A percentile compares a stretch with the other conserved stretches of the same genome.
These are phyloP conservation scores for Pulveroboletus sp. DNA, from an alignment of 768 basidiomycete genomes.

Conservation along the genomic window DNA sequence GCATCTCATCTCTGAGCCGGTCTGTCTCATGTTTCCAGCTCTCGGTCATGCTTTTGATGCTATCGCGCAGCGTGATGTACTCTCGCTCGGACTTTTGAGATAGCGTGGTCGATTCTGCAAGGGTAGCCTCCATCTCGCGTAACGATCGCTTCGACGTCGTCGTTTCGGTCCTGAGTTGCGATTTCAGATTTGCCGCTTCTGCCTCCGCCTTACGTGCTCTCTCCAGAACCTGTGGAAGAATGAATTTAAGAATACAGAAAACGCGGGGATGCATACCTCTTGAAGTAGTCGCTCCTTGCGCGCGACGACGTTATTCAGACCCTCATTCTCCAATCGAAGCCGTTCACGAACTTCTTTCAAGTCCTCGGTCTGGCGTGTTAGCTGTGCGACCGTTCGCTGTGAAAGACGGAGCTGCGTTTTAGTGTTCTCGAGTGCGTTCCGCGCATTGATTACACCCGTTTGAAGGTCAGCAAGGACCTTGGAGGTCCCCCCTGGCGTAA, in stretches of 20 bases:
- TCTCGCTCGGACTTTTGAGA: conserved; percentile 81
- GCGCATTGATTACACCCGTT: conserved; percentile 72
- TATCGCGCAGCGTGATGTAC: conserved; percentile 73
- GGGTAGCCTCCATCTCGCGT: conserved; percentile 73
- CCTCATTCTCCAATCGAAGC: conserved; percentile 79
- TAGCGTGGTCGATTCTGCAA: conserved; percentile 69
- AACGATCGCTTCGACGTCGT: conserved; percentile 67
- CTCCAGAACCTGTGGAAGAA: conserved; percentile 55
- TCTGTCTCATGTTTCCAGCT: conserved; percentile 74
- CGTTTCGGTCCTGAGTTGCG: conserved; percentile 70
- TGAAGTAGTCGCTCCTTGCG: conserved; percentile 83
- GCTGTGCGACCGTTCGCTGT: conserved; percentile 77
- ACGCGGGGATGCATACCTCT: conserved; percentile 49
- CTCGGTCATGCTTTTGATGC: conserved; percentile 66
- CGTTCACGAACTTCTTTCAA: conserved; percentile 84
- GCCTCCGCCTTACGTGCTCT: conserved; percentile 84
- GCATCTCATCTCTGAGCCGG: conserved; percentile 68
- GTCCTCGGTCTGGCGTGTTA: conserved; percentile 84
- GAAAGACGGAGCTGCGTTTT: conserved; percentile 75
- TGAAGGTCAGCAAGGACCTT: conserved; percentile 87
- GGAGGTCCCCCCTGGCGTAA: conserved; percentile 76
- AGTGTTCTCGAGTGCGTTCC: conserved; percentile 81
- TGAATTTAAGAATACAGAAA: background rate
- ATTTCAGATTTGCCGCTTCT: conserved; percentile 62
- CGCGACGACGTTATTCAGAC: conserved; percentile 81